Conservation (phyloP, 2,329 filamentous ascomycete species). For the Fusarium nurragi region DNA sequence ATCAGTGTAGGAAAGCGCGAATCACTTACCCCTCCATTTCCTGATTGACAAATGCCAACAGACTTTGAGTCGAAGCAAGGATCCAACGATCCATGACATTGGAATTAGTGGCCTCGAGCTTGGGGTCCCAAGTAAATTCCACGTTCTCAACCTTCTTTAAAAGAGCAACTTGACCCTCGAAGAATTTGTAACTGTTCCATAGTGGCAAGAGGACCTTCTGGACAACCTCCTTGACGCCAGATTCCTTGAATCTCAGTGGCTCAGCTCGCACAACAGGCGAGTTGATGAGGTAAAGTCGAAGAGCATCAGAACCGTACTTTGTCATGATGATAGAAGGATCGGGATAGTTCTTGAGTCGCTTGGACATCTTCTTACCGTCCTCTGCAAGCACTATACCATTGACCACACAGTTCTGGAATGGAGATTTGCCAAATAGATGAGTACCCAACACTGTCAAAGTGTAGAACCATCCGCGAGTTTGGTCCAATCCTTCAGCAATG, state of each 20-base stretch:
- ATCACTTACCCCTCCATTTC: constrained; percentile 79
- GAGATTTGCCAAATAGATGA: constrained; percentile 83
- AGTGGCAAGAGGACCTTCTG: constrained; percentile 89
- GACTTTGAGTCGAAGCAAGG: constrained; percentile 87
- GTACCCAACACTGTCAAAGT: constrained; percentile 89
- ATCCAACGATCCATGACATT: constrained; percentile 99
- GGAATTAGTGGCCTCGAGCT: constrained; percentile 76
- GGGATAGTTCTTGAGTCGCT: constrained; percentile 95
- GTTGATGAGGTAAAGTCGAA: constrained; percentile 96
- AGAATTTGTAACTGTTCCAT: constrained; percentile 98
- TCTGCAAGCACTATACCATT: constrained; percentile 94
- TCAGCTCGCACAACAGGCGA: constrained; percentile 94
- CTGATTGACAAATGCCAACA: constrained; percentile 89
- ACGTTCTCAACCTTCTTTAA: constrained; percentile 85
- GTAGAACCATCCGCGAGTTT: constrained; percentile 98
- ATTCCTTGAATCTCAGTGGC: constrained; percentile 88
- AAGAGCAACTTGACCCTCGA: constrained; percentile 85
- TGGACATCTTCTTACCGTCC: constrained; percentile 99
- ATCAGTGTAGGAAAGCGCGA: background rate
- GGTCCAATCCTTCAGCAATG: constrained; percentile 91
- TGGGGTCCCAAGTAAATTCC: constrained; percentile 81
- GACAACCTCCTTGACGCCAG: constrained; percentile 93
- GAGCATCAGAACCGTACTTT: constrained; percentile 89
- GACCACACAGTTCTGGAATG: constrained; percentile 96
- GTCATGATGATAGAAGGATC: constrained; percentile 85